Conservation (phyloP, 1,284 basidiomycete species). For the Leccinum fallax region DNA sequence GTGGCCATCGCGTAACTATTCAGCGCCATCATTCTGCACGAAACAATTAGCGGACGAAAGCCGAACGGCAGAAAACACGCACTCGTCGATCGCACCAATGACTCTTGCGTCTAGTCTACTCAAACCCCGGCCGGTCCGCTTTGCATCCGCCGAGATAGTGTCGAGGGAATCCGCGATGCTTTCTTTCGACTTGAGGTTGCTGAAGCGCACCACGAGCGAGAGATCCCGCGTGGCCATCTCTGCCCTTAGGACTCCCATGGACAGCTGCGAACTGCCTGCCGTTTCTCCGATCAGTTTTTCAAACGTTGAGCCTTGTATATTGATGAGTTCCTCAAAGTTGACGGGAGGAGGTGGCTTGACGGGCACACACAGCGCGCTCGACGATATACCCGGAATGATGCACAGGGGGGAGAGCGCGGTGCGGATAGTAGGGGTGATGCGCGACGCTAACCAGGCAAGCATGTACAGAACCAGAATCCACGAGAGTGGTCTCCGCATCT, state of each 20-base stretch:
- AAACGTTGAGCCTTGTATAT: constrained; percentile 61
- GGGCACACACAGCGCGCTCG: constrained; percentile 45
- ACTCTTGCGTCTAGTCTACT: constrained; percentile 62
- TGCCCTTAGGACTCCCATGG: constrained; percentile 70
- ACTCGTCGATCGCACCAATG: constrained; percentile 70
- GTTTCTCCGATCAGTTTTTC: constrained; percentile 62
- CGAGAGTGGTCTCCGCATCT: constrained; percentile 58
- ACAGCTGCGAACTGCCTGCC: constrained; percentile 55
- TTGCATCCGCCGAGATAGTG: constrained; percentile 61
- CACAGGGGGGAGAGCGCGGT: constrained; percentile 58
- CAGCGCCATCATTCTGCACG: constrained; percentile 61
- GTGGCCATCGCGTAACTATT: constrained; percentile 67
- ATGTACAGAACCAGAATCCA: constrained; percentile 55
- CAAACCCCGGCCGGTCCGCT: constrained; percentile 56
- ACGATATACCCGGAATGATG: constrained; percentile 58
- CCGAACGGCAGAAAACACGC: constrained; percentile 24
- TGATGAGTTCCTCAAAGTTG: constrained; percentile 60
- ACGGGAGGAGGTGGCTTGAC: constrained; percentile 32
- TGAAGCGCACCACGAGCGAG: constrained; percentile 57
- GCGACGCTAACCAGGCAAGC: constrained; percentile 44
- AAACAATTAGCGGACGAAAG: constrained; percentile 4
- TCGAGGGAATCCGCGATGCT: constrained; percentile 50
- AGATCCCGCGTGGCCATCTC: constrained; percentile 74
- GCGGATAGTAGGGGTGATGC: constrained; percentile 45
- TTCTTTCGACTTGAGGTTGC: constrained; percentile 60